These are phyloP conservation scores for Fusarium sororula DNA, from an alignment of 2,329 filamentous ascomycete species.

Conservation along the genomic window DNA sequence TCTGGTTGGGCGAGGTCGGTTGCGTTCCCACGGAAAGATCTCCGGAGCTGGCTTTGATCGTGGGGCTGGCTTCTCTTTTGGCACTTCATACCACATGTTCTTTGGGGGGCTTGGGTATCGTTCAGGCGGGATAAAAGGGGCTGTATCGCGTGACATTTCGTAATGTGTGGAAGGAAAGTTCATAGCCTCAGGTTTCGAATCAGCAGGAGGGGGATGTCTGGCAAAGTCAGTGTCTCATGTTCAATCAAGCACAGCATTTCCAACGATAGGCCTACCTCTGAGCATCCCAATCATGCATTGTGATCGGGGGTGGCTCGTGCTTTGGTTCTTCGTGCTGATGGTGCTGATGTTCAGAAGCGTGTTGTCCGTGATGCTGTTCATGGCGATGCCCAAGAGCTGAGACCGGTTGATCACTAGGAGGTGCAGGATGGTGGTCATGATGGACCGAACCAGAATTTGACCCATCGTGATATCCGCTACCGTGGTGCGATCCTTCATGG, in stretches of 20 bases:
- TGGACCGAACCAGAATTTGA: slow-evolving; percentile 26
- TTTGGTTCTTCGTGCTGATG: slow-evolving; percentile 36
- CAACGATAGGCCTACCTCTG: slow-evolving; percentile 54
- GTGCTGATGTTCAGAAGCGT: background rate
- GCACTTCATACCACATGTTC: slow-evolving; percentile 89
- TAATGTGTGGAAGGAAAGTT: slow-evolving; percentile 85
- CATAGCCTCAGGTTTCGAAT: slow-evolving; percentile 84
- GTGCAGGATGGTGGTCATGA: slow-evolving; percentile 34
- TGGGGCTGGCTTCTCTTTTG: slow-evolving; percentile 67
- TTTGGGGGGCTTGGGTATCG: slow-evolving; percentile 84
- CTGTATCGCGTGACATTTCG: slow-evolving; percentile 79
- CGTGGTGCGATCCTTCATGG: slow-evolving; percentile 28
- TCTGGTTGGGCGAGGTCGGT: slow-evolving; percentile 69
- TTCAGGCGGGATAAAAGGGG: slow-evolving; percentile 79
- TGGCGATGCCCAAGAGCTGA: slow-evolving; percentile 47
- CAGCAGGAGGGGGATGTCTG: slow-evolving; percentile 69
- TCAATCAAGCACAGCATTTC: background rate
- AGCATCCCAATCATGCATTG: slow-evolving; percentile 61
- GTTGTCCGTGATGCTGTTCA: slow-evolving; percentile 19
- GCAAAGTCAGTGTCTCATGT: slow-evolving; percentile 16
- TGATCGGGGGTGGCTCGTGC: slow-evolving; percentile 35
- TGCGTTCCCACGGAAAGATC: slow-evolving; percentile 91
- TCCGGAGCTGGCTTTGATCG: slow-evolving; percentile 66
- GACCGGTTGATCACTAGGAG: slow-evolving; percentile 48
- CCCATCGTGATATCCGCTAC: slow-evolving; percentile 25